These are phyloP conservation scores for Carallia brachiata DNA, from an alignment of 345 rosid genomes.

Conservation along the genomic window DNA sequence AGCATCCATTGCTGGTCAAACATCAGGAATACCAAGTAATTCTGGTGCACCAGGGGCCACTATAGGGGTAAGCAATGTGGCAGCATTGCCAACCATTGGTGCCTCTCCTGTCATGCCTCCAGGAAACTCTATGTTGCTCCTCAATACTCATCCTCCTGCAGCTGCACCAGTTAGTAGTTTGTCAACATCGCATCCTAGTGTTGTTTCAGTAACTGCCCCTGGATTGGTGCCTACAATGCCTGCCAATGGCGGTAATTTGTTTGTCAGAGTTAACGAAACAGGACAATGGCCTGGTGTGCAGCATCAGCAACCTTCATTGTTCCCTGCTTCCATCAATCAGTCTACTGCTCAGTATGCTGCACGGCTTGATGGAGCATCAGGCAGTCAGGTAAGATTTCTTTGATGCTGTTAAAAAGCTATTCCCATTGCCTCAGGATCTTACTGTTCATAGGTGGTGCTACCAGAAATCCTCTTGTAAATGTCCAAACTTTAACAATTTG, in stretches of 20 bases:
- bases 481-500: slow-evolving; percentile 16
- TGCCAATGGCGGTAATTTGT: slow-evolving; percentile 31
- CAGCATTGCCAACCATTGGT: slow-evolving; percentile 27
- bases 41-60: slow-evolving; percentile 22
- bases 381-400: slow-evolving; percentile 53
- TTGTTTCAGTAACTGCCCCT: slow-evolving; percentile 29
- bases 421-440: too few species aligned
- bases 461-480: too few species aligned
- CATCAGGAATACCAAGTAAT: slow-evolving; percentile 34
- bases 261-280: slow-evolving; percentile 21
- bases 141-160: slow-evolving; percentile 27
- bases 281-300: slow-evolving; percentile 43
- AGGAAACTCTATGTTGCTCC: slow-evolving; percentile 26
- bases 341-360: slow-evolving; percentile 43
- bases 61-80: slow-evolving; percentile 27
- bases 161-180: slow-evolving; percentile 28
- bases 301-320: slow-evolving; percentile 49
- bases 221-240: slow-evolving; percentile 32
- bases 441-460: too few species aligned
- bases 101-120: slow-evolving; percentile 23
- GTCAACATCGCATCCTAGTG: slow-evolving; percentile 32
- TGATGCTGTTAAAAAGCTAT: too few species aligned
- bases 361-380: slow-evolving; percentile 43
- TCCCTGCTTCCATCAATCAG: slow-evolving; percentile 43
- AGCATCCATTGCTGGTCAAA: slow-evolving; percentile 48